Base-by-base conservation (phyloP, 164 flowering plant genomes). In the Protea cynaroides region DNA sequence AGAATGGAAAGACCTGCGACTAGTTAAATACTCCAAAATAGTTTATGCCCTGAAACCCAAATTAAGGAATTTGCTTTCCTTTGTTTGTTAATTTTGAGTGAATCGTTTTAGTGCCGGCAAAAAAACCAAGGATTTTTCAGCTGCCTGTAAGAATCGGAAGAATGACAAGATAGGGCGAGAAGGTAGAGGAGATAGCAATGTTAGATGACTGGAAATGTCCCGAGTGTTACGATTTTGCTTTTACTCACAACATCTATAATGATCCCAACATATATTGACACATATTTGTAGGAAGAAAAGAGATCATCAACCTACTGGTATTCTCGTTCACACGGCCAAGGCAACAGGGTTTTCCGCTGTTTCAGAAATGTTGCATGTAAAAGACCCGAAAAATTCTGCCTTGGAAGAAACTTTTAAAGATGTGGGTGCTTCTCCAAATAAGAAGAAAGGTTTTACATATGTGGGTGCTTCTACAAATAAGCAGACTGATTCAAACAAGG, bases 241-340 rank as follows among this genome's bases (percentile, higher is more conserved):
- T 29, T 29, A 29, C 34, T 29, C 4, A 1, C 3, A 29, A 29
- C 34, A 29, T 29, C 34, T 29, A 29, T 4, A 1, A 29, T 29
- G 34, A 29, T 29, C 34, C 34, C 34, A 4, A 29, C 4, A 29
- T 1, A n/a, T n/a, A 29, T 29, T 29, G 34, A 1, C 34, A 44
- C 8, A 15, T 15, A 10, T 10, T 67, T 65, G 4, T 56, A 94
- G 99, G 99, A 94, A 87, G 75, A 89, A 77, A 66, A 80, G 66
- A 58, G 99, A 96, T 43, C 77, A 74, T 36, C 63, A 74, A 46
- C 99, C 99, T 24, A 95, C 97, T 55, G 99, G 99, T 18, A 71
- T 75, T 1, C 81, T 95, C 34, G 71, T 61, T 1, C 87, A 75
- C 24, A 61, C 70, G 14, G 97, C 99, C 60, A 91, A 86, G 74